These are phyloP conservation scores for Zygosaccharomyces pseudobailii DNA, from an alignment of 1,139 yeast species.

Conservation along the genomic window DNA sequence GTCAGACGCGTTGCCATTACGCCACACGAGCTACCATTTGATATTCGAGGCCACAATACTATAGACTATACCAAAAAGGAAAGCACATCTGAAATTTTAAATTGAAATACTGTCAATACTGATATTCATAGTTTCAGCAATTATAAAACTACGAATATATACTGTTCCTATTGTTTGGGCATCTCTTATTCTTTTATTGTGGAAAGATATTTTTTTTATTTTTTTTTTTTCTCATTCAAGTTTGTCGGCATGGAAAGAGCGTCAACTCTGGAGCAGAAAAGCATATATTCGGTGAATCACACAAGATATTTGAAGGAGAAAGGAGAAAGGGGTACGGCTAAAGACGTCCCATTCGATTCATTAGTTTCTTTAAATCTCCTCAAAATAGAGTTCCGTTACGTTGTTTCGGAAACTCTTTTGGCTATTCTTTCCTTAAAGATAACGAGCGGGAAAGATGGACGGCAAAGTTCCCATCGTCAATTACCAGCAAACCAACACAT, in stretches of 20 bases:
- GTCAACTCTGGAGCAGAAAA: neutral
- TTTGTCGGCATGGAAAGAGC: neutral
- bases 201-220: neutral
- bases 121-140: no score
- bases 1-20: conserved; percentile 61
- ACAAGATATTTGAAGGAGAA: neutral
- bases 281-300: neutral
- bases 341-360: neutral
- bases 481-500: conserved; percentile 27
- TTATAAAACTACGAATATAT: no score
- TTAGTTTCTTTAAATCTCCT: no score
- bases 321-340: neutral
- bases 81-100: no score
- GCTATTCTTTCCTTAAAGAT: neutral
- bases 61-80: no score
- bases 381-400: no score
- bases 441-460: conserved; percentile 9
- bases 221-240: neutral
- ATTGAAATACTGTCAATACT: no score
- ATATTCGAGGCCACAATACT: no score
- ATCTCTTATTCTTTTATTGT: no score
- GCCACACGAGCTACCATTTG: conserved; percentile 44
- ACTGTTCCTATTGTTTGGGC: no score
- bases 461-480: conserved; percentile 21
- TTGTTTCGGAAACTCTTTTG: neutral